phyloP scores from a whole-genome alignment of 495 filamentous ascomycete species.

The Cairneyella variabilis region DNA sequence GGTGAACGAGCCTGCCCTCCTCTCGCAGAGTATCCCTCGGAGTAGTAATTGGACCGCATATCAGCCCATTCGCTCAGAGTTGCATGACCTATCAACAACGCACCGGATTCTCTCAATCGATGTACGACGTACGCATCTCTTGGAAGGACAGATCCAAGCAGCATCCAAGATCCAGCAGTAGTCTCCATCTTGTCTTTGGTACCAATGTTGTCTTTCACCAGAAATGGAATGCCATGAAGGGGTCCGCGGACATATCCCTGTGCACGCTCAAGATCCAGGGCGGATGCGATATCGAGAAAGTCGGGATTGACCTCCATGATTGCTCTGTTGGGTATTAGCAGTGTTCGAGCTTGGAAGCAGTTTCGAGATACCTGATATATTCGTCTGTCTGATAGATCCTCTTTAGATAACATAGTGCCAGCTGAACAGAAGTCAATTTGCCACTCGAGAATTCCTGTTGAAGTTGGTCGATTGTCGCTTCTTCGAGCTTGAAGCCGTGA shows the following conservation, averaged over 20 bases:
- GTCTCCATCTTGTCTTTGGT: slow-evolving; percentile 68
- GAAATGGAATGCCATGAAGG: slow-evolving; percentile 63
- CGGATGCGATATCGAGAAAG: slow-evolving; percentile 44
- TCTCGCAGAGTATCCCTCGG: slow-evolving; percentile 62
- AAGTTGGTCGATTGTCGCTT: slow-evolving; percentile 32
- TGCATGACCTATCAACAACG: slow-evolving; percentile 65
- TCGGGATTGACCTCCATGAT: slow-evolving; percentile 59
- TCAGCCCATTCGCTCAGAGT: slow-evolving; percentile 72
- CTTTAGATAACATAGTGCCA: slow-evolving; percentile 23
- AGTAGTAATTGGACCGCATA: slow-evolving; percentile 67
- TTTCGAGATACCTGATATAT: slow-evolving; percentile 16
- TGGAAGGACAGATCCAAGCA: slow-evolving; percentile 61
- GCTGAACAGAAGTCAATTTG: slow-evolving; percentile 18
- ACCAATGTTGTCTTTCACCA: slow-evolving; percentile 72
- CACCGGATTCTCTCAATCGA: slow-evolving; percentile 59
- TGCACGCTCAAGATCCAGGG: slow-evolving; percentile 48
- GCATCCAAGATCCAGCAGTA: slow-evolving; percentile 45
- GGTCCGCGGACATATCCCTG: slow-evolving; percentile 42
- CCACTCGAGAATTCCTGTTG: slow-evolving; percentile 14
- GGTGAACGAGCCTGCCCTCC: slow-evolving; percentile 63
- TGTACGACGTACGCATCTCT: slow-evolving; percentile 61
- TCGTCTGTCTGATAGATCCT: slow-evolving; percentile 22
- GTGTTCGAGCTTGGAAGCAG: background rate
- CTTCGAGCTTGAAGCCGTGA: slow-evolving; percentile 57
- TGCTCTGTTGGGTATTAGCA: slow-evolving; percentile 23